These are phyloP conservation scores for Talaromyces albobiverticillius DNA, from an alignment of 2,329 filamentous ascomycete species.

Conservation along the genomic window DNA sequence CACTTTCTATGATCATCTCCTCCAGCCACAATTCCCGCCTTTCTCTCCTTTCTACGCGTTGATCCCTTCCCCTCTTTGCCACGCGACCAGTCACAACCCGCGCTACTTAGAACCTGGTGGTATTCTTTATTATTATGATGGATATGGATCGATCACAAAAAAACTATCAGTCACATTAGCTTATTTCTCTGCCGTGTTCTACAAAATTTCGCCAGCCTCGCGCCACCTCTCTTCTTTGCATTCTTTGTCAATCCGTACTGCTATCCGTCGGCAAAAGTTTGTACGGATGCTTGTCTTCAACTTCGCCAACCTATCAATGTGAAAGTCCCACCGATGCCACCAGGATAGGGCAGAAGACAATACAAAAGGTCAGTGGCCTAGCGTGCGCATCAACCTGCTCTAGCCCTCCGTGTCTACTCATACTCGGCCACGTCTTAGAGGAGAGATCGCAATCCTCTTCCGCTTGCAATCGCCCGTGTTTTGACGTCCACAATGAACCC, in stretches of 20 bases:
- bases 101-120: not conserved
- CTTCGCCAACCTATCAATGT: not conserved
- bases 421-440: not conserved
- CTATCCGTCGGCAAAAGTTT: not conserved
- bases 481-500: conserved; percentile 5
- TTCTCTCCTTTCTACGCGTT: too few species aligned
- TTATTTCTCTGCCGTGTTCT: not conserved
- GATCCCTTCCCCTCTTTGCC: not conserved
- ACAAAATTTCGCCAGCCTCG: not conserved
- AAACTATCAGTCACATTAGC: not conserved
- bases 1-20: not conserved
- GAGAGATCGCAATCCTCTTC: not conserved
- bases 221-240: not conserved
- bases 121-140: not conserved
- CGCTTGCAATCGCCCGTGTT: not conserved
- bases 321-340: not conserved
- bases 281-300: not conserved
- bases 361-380: too few species aligned
- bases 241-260: not conserved
- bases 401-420: too few species aligned
- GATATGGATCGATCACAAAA: not conserved
- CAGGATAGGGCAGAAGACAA: not conserved
- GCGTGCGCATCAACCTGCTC: too few species aligned
- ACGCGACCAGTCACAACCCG: not conserved
- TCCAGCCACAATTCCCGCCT: not conserved